phyloP scores from a whole-genome alignment of 805 yeast species.

The Candida cerambycidarum region DNA sequence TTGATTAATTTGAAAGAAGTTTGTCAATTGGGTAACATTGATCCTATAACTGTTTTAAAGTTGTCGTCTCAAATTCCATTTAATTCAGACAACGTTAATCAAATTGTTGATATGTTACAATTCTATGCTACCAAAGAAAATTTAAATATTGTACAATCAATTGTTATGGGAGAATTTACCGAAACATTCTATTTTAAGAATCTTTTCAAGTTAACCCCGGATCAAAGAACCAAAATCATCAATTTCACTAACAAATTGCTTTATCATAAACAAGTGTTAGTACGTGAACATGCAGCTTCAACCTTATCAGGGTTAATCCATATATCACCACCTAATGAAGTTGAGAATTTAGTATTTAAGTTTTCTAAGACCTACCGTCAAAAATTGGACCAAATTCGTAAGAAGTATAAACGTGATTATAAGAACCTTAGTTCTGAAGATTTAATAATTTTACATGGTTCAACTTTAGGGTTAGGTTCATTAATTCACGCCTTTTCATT shows the following conservation, averaged over 20 bases:
- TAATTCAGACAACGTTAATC: slow-evolving; percentile 19
- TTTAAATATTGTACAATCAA: slow-evolving; percentile 49
- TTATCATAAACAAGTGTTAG: slow-evolving; percentile 65
- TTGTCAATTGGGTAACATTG: slow-evolving; percentile 64
- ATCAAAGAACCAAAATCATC: slow-evolving; percentile 52
- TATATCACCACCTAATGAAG: slow-evolving; percentile 49
- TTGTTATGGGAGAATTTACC: slow-evolving; percentile 64
- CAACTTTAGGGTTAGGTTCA: slow-evolving; percentile 86
- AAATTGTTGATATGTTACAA: slow-evolving; percentile 41
- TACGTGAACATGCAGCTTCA: slow-evolving; percentile 68
- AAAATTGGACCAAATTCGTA: slow-evolving; percentile 42
- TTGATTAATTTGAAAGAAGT: slow-evolving; percentile 74
- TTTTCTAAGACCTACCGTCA: slow-evolving; percentile 32
- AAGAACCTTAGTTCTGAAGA: slow-evolving; percentile 39
- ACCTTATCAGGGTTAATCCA: slow-evolving; percentile 83
- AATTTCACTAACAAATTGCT: slow-evolving; percentile 52
- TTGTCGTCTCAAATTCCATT: slow-evolving; percentile 45
- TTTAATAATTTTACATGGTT: slow-evolving; percentile 66
- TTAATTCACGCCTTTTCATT: slow-evolving; percentile 88
- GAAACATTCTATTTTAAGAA: slow-evolving; percentile 73
- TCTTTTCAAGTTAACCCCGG: slow-evolving; percentile 49
- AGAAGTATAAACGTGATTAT: slow-evolving; percentile 39
- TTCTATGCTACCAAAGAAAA: slow-evolving; percentile 27
- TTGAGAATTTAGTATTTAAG: slow-evolving; percentile 40
- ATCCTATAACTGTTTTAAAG: slow-evolving; percentile 49